Evolutionary conservation across 345 rosid species (phyloP).

Genomic region (Moricandia arvensis): DNA sequence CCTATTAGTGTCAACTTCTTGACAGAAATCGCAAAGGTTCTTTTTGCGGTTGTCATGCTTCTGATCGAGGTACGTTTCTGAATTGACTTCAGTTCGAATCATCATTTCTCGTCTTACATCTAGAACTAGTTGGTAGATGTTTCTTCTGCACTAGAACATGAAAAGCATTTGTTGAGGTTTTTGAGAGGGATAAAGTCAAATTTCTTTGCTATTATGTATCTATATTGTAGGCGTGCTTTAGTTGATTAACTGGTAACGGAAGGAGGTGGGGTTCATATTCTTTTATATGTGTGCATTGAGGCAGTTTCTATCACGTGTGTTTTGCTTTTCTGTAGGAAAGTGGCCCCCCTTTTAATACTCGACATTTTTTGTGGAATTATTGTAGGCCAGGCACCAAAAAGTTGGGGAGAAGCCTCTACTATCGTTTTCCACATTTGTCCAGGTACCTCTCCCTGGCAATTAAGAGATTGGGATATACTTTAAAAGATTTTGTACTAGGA

Average conservation of each 20-base stretch:
- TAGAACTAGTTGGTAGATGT: slow-evolving; percentile 7
- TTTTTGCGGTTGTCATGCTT: slow-evolving; percentile 87
- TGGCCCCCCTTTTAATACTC: slow-evolving; percentile 13
- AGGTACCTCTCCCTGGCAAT: slow-evolving; percentile 46
- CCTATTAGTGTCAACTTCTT: slow-evolving; percentile 93
- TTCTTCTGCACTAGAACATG: background rate
- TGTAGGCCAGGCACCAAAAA: slow-evolving; percentile 81
- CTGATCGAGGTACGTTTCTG: slow-evolving; percentile 63
- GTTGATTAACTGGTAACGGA: slow-evolving; percentile 21
- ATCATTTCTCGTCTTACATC: background rate
- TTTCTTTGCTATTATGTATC: slow-evolving; percentile 4
- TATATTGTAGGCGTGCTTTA: background rate
- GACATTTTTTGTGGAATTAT: slow-evolving; percentile 24
- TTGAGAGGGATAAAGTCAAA: background rate
- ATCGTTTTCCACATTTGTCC: slow-evolving; percentile 70
- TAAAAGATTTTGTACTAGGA: slow-evolving; percentile 4
- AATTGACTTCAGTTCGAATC: background rate
- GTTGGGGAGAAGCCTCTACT: slow-evolving; percentile 93
- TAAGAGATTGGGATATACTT: slow-evolving; percentile 1
- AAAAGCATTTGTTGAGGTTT: background rate
- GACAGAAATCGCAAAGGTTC: slow-evolving; percentile 77
- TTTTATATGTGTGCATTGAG: background rate
- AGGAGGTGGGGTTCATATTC: background rate
- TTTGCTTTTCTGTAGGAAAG: background rate
- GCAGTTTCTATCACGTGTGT: slow-evolving; percentile 2